phyloP scores from a whole-genome alignment of 371 early-diverging fungal genomes.

The Apophysomyces ossiformis region DNA sequence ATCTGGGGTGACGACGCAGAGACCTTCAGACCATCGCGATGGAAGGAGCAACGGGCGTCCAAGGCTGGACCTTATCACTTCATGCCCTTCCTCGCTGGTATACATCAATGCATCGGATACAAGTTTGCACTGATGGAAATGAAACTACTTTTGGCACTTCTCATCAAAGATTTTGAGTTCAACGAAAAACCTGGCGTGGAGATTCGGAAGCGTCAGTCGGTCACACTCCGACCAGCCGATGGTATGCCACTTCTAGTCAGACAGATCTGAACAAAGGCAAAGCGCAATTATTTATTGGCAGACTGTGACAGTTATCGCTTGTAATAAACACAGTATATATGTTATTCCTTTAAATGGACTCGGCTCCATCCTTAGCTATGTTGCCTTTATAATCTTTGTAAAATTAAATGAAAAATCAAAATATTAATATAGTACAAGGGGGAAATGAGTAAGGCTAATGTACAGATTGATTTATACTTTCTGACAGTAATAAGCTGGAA shows the following conservation, averaged over 20 bases:
- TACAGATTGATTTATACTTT: slow-evolving; percentile 5
- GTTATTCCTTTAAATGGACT: too few species aligned
- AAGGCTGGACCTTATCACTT: slow-evolving; percentile 50
- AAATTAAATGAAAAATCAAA: too few species aligned
- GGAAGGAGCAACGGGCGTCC: slow-evolving; percentile 45
- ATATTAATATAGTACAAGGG: too few species aligned
- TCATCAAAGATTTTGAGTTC: slow-evolving; percentile 41
- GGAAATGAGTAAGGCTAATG: neutral
- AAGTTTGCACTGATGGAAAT: slow-evolving; percentile 49
- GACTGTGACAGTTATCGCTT: too few species aligned
- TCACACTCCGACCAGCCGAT: slow-evolving; percentile 45
- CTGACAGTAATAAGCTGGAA: slow-evolving; percentile 15
- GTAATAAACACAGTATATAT: too few species aligned
- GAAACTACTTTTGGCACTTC: slow-evolving; percentile 39
- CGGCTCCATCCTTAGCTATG: too few species aligned
- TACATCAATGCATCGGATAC: slow-evolving; percentile 49
- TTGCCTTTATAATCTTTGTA: too few species aligned
- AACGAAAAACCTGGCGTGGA: slow-evolving; percentile 39
- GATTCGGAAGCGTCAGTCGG: slow-evolving; percentile 28
- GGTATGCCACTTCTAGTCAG: slow-evolving; percentile 37
- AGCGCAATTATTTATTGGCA: too few species aligned
- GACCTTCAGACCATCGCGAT: slow-evolving; percentile 66
- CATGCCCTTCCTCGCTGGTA: slow-evolving; percentile 67
- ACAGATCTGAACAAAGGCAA: neutral
- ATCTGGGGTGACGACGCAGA: slow-evolving; percentile 72